Evolutionary conservation across 2,329 filamentous ascomycete species (phyloP).

Genomic region (Ophiosphaerella korrae): DNA sequence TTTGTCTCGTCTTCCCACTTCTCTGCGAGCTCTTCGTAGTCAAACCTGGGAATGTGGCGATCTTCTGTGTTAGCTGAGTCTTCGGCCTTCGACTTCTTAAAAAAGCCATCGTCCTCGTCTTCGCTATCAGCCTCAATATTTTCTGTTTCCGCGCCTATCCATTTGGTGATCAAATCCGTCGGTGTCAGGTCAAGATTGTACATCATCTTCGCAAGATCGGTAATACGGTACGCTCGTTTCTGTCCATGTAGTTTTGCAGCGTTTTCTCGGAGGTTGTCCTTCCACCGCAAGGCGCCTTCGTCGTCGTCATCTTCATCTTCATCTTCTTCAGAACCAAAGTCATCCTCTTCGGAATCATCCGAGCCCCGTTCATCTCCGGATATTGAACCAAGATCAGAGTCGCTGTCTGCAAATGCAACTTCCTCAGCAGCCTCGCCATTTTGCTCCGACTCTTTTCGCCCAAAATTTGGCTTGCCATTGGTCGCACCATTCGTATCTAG

Average conservation of each 20-base stretch:
- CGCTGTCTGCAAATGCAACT: slow-evolving; percentile 90
- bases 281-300: slow-evolving; percentile 79
- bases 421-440: slow-evolving; percentile 61
- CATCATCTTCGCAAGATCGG: slow-evolving; percentile 83
- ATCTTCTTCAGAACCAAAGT: slow-evolving; percentile 60
- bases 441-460: slow-evolving; percentile 34
- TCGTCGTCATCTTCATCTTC: slow-evolving; percentile 67
- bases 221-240: slow-evolving; percentile 74
- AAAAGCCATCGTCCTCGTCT: slow-evolving; percentile 68
- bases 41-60: slow-evolving; percentile 75
- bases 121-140: slow-evolving; percentile 60
- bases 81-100: slow-evolving; percentile 60
- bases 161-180: slow-evolving; percentile 75
- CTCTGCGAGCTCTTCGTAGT: slow-evolving; percentile 78
- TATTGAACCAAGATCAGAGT: slow-evolving; percentile 91
- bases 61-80: slow-evolving; percentile 66
- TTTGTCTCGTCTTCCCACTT: slow-evolving; percentile 86
- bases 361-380: slow-evolving; percentile 61
- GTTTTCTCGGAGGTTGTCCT: slow-evolving; percentile 79
- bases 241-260: slow-evolving; percentile 73
- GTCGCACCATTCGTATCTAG: slow-evolving; percentile 48
- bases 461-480: slow-evolving; percentile 41
- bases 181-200: slow-evolving; percentile 83
- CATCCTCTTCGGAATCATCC: slow-evolving; percentile 49
- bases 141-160: slow-evolving; percentile 70